Evolutionary conservation across 306 rosid species (phyloP), one percentile per base, ranked within the genome.

Genomic region (Mimosa bimucronata): DNA sequence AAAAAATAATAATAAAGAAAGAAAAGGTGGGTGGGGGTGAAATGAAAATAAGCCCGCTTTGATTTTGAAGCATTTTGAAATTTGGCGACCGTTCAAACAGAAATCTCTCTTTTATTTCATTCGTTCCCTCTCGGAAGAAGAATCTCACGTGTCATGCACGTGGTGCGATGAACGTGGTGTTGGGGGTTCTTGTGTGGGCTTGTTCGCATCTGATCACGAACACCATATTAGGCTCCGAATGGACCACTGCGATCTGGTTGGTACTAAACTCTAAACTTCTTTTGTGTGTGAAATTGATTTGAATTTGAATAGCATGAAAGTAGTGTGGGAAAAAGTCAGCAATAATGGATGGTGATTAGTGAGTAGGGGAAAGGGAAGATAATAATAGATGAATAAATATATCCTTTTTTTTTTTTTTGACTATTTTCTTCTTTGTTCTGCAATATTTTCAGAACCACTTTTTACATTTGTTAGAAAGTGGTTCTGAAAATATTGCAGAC

Each of bases 1-100:
- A 0, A 5, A 68, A 6, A 38, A 0, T 28, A 53, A 8, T n/a
- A 52, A 0, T 25, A 58, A 58, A 66, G 25, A 42, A 37, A 12
- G 28, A 41, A 7, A 12, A 8, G 18, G 41, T 71, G 73, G 38
- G 10, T 21, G 18, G 42, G 75, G 70, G 23, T 28, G 23, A 66
- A 48, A 61, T 10, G n/a, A 12, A 66, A 48, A 60, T 9, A 25
- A 11, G 79, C 87, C 80, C 84, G 87, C 80, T 58, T 21, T 37
- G 31, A 6, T 53, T 76, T 76, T 40, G 21, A 44, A n/a, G 72
- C 60, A 40, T 28, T 81, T 85, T 81, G 78, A 77, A 81, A 48
- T 66, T 76, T 77, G 42, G 41, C 25, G 80, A 81, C 83, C 66
- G 74, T 85, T 84, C 77, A 77, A 77, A 73, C 45, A 55, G 41